Percentiles rank a stretch among this genome's conserved stretches.
These are phyloP conservation scores for Pyrus hybrid DNA, from an alignment of 331 rosid species.

Conservation along the genomic window DNA sequence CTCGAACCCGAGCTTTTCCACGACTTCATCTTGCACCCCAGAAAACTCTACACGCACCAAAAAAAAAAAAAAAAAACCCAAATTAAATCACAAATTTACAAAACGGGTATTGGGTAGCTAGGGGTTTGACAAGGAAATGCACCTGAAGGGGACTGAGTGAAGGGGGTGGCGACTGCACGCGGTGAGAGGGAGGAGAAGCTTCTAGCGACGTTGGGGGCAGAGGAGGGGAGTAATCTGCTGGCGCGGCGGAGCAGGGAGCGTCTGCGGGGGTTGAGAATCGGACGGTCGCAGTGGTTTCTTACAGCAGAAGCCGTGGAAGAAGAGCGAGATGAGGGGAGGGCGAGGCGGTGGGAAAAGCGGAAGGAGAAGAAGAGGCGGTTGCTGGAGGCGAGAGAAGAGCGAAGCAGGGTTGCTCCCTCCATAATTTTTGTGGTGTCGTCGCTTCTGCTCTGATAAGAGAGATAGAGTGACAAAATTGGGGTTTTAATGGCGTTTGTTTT, in stretches of 20 bases:
- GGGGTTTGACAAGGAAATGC: neutral
- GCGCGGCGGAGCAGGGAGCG: constrained; percentile 41
- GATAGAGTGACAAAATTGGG: neutral
- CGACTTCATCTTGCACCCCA: constrained; percentile 54
- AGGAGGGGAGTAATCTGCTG: constrained; percentile 19
- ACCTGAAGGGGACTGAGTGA: constrained; percentile 41
- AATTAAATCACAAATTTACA: neutral
- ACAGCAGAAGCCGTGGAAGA: constrained; percentile 7
- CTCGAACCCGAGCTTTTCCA: constrained; percentile 63
- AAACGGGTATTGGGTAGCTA: neutral
- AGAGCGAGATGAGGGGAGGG: neutral
- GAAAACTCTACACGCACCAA: constrained; percentile 27
- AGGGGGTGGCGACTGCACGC: constrained; percentile 56
- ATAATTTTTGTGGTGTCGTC: constrained; percentile 12
- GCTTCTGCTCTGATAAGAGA: neutral
- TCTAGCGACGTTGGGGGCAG: constrained; percentile 16
- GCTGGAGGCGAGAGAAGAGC: constrained; percentile 37
- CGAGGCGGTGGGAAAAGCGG: constrained; percentile 25
- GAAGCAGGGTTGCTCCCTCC: constrained; percentile 55
- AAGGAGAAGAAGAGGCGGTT: constrained; percentile 34
- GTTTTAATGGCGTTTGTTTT: neutral
- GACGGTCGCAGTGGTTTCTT: constrained; percentile 5
- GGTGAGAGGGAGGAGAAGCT: constrained; percentile 55
- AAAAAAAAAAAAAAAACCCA: neutral
- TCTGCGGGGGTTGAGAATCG: constrained; percentile 1